Conservation (phyloP, 164 flowering plant genomes). For the Sedum album region DNA sequence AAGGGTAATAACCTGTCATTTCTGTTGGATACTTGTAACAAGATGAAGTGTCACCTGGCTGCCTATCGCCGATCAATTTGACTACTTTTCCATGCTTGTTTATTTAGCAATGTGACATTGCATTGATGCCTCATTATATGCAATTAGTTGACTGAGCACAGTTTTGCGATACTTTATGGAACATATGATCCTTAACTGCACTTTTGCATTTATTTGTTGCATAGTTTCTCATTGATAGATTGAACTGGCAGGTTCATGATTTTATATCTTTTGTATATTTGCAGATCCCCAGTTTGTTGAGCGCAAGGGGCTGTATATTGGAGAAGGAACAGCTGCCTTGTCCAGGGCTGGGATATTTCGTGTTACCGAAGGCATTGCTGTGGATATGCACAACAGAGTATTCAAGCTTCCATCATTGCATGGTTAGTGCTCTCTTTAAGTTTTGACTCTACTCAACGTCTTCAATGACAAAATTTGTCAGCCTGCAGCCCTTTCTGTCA, state of each 20-base stretch:
- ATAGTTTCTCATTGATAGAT: background rate
- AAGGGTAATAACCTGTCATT: background rate
- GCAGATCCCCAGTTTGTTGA: constrained; percentile 71
- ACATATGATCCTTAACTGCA: background rate
- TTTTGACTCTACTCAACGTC: background rate
- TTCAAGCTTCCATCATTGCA: constrained; percentile 72
- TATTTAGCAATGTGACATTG: background rate
- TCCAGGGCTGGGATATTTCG: constrained; percentile 93
- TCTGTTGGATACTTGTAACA: background rate
- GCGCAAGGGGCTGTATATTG: constrained; percentile 81
- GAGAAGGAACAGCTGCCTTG: constrained; percentile 72
- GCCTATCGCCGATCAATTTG: background rate
- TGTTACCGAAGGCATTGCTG: constrained; percentile 59
- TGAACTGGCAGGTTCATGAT: background rate
- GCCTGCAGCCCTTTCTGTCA: too few relatives aligned
- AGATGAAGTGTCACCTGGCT: background rate
- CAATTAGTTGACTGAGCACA: background rate
- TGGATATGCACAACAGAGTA: constrained; percentile 68
- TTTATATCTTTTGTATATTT: constrained; percentile 8
- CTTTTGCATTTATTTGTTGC: background rate
- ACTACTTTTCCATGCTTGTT: background rate
- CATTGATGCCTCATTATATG: background rate
- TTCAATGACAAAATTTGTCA: background rate
- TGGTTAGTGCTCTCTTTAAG: constrained; percentile 27
- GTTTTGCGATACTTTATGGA: background rate